A percentile compares a stretch with the other conserved stretches of the same genome.
Conservation (phyloP, 1,284 basidiomycete species). For the Fistulinella staudtii region DNA sequence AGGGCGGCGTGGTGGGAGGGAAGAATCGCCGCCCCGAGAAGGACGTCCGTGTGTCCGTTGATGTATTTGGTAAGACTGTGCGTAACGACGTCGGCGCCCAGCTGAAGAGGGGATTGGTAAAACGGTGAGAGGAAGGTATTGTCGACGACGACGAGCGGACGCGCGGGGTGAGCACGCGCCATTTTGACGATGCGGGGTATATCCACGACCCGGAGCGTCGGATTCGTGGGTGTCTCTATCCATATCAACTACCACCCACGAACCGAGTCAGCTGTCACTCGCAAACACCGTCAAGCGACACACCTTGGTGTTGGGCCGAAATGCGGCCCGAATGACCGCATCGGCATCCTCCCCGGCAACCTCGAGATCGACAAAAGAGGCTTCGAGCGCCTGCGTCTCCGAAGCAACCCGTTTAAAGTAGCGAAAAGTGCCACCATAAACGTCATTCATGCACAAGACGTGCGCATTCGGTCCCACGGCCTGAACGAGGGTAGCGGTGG, state of each 20-base stretch:
- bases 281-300: slow-evolving; percentile 15
- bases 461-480: slow-evolving; percentile 75
- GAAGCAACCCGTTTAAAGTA: slow-evolving; percentile 80
- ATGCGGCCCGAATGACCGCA: slow-evolving; percentile 55
- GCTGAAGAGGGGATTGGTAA: slow-evolving; percentile 84
- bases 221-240: slow-evolving; percentile 96
- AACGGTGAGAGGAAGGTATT: slow-evolving; percentile 93
- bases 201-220: slow-evolving; percentile 85
- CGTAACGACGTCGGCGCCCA: slow-evolving; percentile 80
- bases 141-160: slow-evolving; percentile 82
- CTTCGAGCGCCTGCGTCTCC: slow-evolving; percentile 68
- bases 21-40: slow-evolving; percentile 81
- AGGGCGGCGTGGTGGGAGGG: slow-evolving; percentile 52
- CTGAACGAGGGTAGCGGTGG: slow-evolving; percentile 82
- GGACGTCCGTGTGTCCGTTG: slow-evolving; percentile 90
- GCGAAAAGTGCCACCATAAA: slow-evolving; percentile 90
- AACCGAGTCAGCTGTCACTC: not conserved
- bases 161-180: slow-evolving; percentile 52
- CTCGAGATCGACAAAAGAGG: slow-evolving; percentile 86
- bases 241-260: slow-evolving; percentile 75
- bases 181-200: slow-evolving; percentile 64
- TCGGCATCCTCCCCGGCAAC: slow-evolving; percentile 62
- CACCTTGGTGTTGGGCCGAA: slow-evolving; percentile 82
- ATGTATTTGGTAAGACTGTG: slow-evolving; percentile 90
- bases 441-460: slow-evolving; percentile 84